Base-by-base conservation (phyloP, 2,329 filamentous ascomycete species). In the Hymenoscyphus scutula region DNA sequence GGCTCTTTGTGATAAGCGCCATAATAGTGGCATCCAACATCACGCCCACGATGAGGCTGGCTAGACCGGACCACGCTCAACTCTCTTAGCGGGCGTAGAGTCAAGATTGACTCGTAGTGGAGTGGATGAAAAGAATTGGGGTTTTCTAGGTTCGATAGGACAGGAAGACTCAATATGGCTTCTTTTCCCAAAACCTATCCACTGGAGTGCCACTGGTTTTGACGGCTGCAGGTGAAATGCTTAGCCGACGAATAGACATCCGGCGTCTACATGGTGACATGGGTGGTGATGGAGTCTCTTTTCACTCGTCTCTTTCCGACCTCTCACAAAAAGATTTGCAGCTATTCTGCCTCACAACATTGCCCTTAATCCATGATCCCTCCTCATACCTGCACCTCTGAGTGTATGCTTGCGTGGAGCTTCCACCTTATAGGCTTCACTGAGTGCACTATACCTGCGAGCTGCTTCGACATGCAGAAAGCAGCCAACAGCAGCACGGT, bases 201-300 rank as follows among this genome's bases (percentile, higher is more conserved):
- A 34, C 25, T 23, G 45, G 34, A 37, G 45, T 51, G 45, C 19
- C 45, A 51, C 45, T 51, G 45, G 45, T 51, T 13, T 51, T 51
- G 19, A 51, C 45, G n/a, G 19, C 45, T 54, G 34, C 58, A 56
- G 58, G 58, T 55, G 59, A 51, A 51, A 51, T 51, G 45, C 63
- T 66, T 67, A 69, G 64, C 67, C 68, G 65, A 72, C 70, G 68
- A 72, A 72, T 72, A 63, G 48, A 64, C 64, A 41, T 29, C 61
- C 61, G 64, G 67, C 70, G 69, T 67, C 69, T 71, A 71, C 58
- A 54, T 7, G 19, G 45, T 19, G 58, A 53, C 58, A 25, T 53
- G 57, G 27, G 45, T 25, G 25, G 53, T 15, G 41, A n/a, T 23
- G 34, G 30, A 32, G 27, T 34, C 7, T 48, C 25, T 41, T 34